These are phyloP conservation scores for Isatis lusitanica DNA, from an alignment of 441 rosid genomes.

Conservation along the genomic window DNA sequence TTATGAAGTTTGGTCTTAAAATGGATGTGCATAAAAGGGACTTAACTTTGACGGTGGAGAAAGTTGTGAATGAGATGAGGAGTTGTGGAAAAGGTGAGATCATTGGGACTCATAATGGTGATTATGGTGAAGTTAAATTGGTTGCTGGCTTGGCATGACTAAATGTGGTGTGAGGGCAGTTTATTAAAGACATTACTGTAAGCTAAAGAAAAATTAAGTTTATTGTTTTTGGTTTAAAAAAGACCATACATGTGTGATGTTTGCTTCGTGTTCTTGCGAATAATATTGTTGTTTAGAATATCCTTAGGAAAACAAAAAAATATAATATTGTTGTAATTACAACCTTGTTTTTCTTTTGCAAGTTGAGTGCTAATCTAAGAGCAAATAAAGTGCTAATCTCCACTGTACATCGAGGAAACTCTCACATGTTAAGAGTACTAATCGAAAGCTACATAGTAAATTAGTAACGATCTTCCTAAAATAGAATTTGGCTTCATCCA, in stretches of 20 bases:
- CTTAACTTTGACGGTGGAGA: conserved; percentile 41
- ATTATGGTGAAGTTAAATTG: conserved; percentile 6
- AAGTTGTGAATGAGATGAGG: conserved; percentile 23
- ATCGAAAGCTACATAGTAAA: too few species aligned
- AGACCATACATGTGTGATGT: neutral
- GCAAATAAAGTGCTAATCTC: too few species aligned
- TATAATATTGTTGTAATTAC: too few species aligned
- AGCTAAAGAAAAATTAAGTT: neutral
- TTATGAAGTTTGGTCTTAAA: conserved; percentile 76
- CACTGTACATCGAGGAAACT: too few species aligned
- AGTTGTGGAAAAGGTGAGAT: neutral
- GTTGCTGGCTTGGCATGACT: conserved; percentile 30
- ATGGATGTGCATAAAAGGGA: conserved; percentile 60
- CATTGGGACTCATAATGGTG: conserved; percentile 2
- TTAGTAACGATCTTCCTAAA: too few species aligned
- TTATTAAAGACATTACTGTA: neutral
- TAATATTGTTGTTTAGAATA: neutral
- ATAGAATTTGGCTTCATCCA: too few species aligned
- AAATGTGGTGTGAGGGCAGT: neutral
- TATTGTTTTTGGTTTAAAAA: neutral
- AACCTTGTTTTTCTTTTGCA: neutral
- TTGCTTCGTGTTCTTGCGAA: neutral
- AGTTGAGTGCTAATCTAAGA: too few species aligned
- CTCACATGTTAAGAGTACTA: too few species aligned
- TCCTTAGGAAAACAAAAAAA: too few species aligned